Evolutionary conservation across 805 yeast genomes (phyloP), one percentile per base, ranked within the genome.

Genomic region (Zygotorulaspora chibaensis): DNA sequence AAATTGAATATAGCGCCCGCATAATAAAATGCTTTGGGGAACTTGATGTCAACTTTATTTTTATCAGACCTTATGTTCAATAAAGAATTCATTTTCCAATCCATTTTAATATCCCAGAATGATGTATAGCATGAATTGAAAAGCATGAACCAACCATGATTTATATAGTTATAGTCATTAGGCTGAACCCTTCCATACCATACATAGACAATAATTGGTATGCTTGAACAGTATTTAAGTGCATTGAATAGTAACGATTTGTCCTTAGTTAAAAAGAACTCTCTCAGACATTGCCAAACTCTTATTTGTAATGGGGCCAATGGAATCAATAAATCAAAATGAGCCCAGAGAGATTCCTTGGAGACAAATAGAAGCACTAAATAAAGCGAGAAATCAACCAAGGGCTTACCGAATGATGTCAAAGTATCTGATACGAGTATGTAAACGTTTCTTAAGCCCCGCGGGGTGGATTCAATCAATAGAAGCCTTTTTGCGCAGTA

Each of bases 71-170:
- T 52, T 27, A 55, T 37, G 13, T 18, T 33, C 1, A 42, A 71
- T 56, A 84, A 71, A 8, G 84, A 57, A 9, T 76, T 75, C 40
- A 88, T 71, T 36, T 81, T 80, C 99, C 99, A 93, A 68, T 93
- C 99, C 75, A 80, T 79, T 41, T 76, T 75, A 10, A 91, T 65
- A 64, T 93, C 99, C 99, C 99, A 93, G 45, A 79, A 68, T 49
- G 87, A 85, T 12, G 95, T 77, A 63, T 85, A 93, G 0, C 79
- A 56, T 0, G 98, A 84, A 61, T 86, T 88, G 34, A 85, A 56
- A 1, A 82, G 58, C 48, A 75, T 80, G 55, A 69, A 68, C 54
- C 68, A 47, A 12, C 62, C 55, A 62, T 70, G 67, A 2, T 66
- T 51, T 9, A 41, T 37, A 27, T 33, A 37, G 37, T 37, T 50